Conservation (phyloP, 2,329 filamentous ascomycete species). For the Fusarium pilosicola region DNA sequence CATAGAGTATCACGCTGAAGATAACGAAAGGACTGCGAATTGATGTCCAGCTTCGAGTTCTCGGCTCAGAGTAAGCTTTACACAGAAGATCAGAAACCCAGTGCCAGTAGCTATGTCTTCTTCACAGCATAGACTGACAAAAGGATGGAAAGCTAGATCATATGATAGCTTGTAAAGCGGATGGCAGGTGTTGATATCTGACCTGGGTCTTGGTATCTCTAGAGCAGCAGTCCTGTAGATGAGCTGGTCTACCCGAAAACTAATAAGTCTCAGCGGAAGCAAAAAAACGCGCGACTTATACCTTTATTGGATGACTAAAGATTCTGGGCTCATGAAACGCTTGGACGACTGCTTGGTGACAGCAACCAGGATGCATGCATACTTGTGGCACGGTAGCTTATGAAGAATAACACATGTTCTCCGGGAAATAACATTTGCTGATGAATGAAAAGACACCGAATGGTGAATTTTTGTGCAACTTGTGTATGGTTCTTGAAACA, state of each 20-base stretch:
- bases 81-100: background rate
- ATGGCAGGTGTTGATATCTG: background rate
- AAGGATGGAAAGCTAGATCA: background rate
- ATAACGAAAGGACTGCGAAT: background rate
- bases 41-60: too few species aligned
- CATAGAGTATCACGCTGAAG: background rate
- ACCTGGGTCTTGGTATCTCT: fast-evolving
- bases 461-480: too few species aligned
- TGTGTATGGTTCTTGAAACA: background rate
- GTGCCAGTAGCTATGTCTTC: background rate
- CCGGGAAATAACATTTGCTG: background rate
- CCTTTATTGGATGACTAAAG: background rate
- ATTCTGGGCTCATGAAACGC: background rate
- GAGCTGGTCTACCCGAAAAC: background rate
- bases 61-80: too few species aligned
- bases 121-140: background rate
- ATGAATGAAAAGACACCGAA: background rate
- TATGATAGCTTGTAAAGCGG: background rate
- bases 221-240: background rate
- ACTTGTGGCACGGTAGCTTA: background rate
- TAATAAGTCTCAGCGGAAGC: background rate
- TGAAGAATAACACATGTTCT: background rate
- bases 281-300: background rate
- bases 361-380: background rate
- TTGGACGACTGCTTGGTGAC: too few species aligned